phyloP scores from a whole-genome alignment of 1,284 basidiomycete species.

The Bjerkandera adusta region DNA sequence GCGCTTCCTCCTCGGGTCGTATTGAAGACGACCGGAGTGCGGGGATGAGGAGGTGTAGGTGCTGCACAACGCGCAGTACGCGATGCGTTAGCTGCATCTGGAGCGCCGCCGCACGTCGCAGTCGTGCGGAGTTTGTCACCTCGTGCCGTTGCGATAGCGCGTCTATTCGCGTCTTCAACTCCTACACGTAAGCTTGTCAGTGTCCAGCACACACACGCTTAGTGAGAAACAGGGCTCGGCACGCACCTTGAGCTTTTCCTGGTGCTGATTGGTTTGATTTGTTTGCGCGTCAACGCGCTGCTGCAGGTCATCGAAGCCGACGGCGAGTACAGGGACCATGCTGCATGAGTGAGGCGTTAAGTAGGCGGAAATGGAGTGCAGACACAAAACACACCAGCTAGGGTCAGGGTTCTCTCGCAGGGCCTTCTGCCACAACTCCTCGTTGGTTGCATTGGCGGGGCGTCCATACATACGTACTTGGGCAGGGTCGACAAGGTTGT shows the following conservation, averaged over 20 bases:
- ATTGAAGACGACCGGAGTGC: constrained; percentile 75
- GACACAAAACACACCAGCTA: constrained; percentile 71
- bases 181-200: constrained; percentile 36
- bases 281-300: constrained; percentile 80
- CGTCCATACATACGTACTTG: constrained; percentile 71
- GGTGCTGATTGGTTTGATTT: constrained; percentile 65
- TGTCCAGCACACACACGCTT: not conserved
- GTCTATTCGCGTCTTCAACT: constrained; percentile 65
- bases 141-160: constrained; percentile 66
- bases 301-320: constrained; percentile 82
- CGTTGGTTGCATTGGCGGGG: constrained; percentile 72
- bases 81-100: constrained; percentile 78
- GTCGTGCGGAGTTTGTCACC: constrained; percentile 67
- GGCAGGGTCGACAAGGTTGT: constrained; percentile 80
- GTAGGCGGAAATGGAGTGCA: no score
- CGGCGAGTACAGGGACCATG: constrained; percentile 79
- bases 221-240: not conserved
- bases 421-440: constrained; percentile 80
- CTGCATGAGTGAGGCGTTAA: constrained; percentile 47
- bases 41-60: constrained; percentile 80
- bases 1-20: constrained; percentile 78
- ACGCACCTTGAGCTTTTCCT: constrained; percentile 63
- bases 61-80: constrained; percentile 70
- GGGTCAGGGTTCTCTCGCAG: constrained; percentile 83
- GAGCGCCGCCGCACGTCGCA: constrained; percentile 61